Conservation (phyloP, 2,329 filamentous ascomycete genomes). For the Trichoderma arundinaceum region DNA sequence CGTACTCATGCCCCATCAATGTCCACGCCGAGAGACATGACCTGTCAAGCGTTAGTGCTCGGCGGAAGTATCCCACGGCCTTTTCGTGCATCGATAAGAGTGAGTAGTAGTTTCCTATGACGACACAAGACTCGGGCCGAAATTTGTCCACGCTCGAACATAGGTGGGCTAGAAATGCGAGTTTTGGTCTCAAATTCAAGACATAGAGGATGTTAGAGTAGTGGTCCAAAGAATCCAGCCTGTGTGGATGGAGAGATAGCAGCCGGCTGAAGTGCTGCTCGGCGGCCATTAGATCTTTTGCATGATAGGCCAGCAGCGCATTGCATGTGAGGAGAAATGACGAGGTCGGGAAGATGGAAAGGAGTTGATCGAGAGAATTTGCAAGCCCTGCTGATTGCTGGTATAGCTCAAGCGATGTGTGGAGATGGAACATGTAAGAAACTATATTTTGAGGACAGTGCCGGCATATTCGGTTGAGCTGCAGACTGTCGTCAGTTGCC, state of each 20-base stretch:
- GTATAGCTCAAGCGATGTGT: constrained; percentile 90
- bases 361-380: constrained; percentile 75
- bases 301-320: constrained; percentile 87
- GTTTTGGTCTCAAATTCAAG: constrained; percentile 82
- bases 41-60: constrained; percentile 87
- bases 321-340: constrained; percentile 90
- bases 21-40: constrained; percentile 96
- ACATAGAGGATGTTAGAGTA: constrained; percentile 99
- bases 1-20: constrained; percentile 97
- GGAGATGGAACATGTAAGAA: constrained; percentile 90
- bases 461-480: constrained; percentile 74
- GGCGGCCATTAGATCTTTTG: constrained; percentile 75
- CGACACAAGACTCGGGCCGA: constrained; percentile 93
- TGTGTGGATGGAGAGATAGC: constrained; percentile 73
- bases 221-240: constrained; percentile 89
- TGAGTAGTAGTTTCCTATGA: constrained; percentile 97
- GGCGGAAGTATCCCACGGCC: constrained; percentile 95
- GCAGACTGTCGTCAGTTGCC: constrained; percentile 33
- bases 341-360: constrained; percentile 83
- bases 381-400: constrained; percentile 79
- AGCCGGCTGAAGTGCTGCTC: constrained; percentile 76
- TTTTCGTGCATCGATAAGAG: constrained; percentile 95
- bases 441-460: constrained; percentile 88
- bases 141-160: constrained; percentile 94
- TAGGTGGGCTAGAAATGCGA: constrained; percentile 90